Evolutionary conservation across 306 rosid genomes (phyloP), one percentile per base, ranked within the genome.

Genomic region (Pachyrhizus erosus): DNA sequence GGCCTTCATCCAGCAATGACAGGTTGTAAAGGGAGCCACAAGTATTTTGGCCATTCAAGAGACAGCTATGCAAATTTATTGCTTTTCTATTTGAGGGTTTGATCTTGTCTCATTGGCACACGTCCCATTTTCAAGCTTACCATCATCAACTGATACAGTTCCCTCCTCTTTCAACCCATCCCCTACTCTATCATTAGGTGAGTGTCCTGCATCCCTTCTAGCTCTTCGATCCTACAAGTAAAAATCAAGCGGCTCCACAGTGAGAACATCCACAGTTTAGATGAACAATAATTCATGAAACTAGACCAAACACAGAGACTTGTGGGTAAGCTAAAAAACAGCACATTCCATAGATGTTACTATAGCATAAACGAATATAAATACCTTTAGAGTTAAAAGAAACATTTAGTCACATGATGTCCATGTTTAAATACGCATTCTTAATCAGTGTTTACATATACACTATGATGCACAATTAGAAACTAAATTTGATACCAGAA

Each of bases 161-260:
- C 42, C 83, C 40, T 79, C 88, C 83, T 80, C 89, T 67, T 87
- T 91, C 71, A 52, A 40, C 17, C 76, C 84, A 81, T 79, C 83
- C 33, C 79, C 84, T 78, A 62, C 84, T 79, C 58, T 78, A 23
- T 84, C 62, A 20, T 45, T 80, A 57, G 85, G 85, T 82, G 82
- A 83, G 31, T 51, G 84, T 58, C 57, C 85, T 11, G 88, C 24
- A 39, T 85, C 93, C 83, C 80, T 89, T 51, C 80, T 85, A 3
- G 83, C 74, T 52, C 83, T 82, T 11, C 86, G 93, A 79, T 92
- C 93, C 97, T 94, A 62, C 67, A 76, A 83, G 39, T 79, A 57
- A 76, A 45, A 40, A 49, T 18, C 43, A 82, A 42, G 52, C 48
- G 60, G n/a, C 21, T 58, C 54, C 57, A 46, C 0, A 23, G 20